Base-by-base conservation (phyloP, 2,329 filamentous ascomycete genomes). In the Chlorencoelia australis region DNA sequence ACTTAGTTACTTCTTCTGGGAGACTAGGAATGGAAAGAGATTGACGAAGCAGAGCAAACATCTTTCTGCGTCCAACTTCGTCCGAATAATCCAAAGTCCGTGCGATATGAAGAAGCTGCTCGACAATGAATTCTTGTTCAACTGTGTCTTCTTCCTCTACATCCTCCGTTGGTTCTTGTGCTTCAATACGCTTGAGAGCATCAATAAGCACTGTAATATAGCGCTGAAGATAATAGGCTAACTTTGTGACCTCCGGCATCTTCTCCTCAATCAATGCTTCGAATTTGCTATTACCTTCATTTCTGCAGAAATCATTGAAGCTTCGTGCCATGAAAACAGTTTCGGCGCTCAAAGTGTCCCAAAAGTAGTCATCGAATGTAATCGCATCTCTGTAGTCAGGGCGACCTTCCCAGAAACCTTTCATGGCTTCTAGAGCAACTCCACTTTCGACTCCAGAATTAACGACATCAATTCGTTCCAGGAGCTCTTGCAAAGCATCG, bases 61-160 rank as follows among this genome's bases (percentile, higher is more conserved):
- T 96, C 64, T 94, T 94, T 40, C 89, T 73, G 46, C 91, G 76
- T 33, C 91, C 91, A 44, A 94, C 84, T 59, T 96, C 91, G 55
- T 98, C 91, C n/a, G 85, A 88, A 60, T 96, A 98, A 60, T 98
- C 91, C 33, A 96, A 73, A 1, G 85, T 93, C 41, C 88, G 70
- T 4, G 86, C 83, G 54, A 98, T 94, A 51, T 95, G 82, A 22
- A 98, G 75, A 39, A 98, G 69, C 56, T 98, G 93, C 57, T 96
- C 88, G 25, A 95, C 83, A 44, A 95, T 83, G 51, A 98, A 98
- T 59, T 96, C 89, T 50, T 88, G 80, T 56, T 95, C 87, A 5
- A 87, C 79, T 0, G 82, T 82, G 47, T 93, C 83, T 51, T 93
- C 84, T 42, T 88, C 82, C 4, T 68, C 70, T 10, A 39, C 31